Evolutionary conservation across 306 rosid genomes (phyloP), one percentile per base, ranked within the genome.

Genomic region (Vigna angularis): DNA sequence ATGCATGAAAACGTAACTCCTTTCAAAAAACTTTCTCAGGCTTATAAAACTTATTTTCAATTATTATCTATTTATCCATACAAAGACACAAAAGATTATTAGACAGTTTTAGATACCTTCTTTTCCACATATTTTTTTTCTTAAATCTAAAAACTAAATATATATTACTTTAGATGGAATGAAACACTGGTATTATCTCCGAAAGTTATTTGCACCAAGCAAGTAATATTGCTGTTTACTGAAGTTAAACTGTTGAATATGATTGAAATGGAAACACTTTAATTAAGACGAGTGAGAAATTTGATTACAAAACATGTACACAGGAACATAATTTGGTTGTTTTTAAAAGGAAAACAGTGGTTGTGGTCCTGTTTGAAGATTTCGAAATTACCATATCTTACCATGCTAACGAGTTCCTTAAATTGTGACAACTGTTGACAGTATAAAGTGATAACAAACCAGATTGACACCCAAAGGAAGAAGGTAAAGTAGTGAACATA

Each of bases 401-500:
- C 24, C 53, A n/a, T 83, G 59, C 77, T 84, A 82, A 87, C 86
- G 12, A 58, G 24, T 44, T 85, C 20, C 51, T 44, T 58, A 36
- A 30, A 36, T 38, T 16, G 18, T 70, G 30, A 20, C 71, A 55
- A 58, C 73, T 74, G 22, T 66, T 64, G 17, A 59, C 94, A 91
- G 97, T 74, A 22, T 15, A 80, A 80, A 81, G 80, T 75, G 86
- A 62, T 91, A 70, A 11, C 82, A n/a, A 84, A 44, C 81, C 89
- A 88, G 86, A 86, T 79, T 66, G 82, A 80, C 26, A 87, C 89
- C 3, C 87, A 83, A 62, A 85, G 82, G 86, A 93, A 85, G 77
- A 94, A 89, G 98, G 96, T 30, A 76, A 48, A 53, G 1, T 66
- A 16, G 18, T 38, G 47, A 42, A 79, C 18, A 18, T 38, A 10